Evolutionary conservation across 2,329 filamentous ascomycete species (phyloP).

Genomic region (Calonectria hongkongensis): DNA sequence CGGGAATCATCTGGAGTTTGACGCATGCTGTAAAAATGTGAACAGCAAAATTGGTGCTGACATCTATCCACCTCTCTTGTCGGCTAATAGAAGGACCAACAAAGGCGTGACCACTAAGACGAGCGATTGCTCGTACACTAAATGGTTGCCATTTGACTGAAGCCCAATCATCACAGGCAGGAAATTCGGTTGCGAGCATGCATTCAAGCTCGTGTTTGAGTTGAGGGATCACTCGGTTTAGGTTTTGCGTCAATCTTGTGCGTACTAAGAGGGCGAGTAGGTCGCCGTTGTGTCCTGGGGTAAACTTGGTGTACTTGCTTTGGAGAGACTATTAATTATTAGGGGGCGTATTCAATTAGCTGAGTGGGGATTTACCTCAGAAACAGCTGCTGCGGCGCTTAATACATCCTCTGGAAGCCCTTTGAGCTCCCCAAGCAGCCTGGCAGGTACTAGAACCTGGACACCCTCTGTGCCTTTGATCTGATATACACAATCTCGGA

Average conservation of each 20-base stretch:
- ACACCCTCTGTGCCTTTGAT: constrained; percentile 71
- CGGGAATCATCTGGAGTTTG: constrained; percentile 71
- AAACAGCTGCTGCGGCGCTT: constrained; percentile 69
- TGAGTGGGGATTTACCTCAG: constrained; percentile 60
- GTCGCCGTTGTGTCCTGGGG: constrained; percentile 67
- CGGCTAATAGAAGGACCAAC: constrained; percentile 71
- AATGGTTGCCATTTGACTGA: constrained; percentile 72
- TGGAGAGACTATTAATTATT: constrained; percentile 64
- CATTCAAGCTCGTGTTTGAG: constrained; percentile 69
- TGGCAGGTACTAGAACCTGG: constrained; percentile 68
- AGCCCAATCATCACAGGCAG: constrained; percentile 73
- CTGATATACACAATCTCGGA: constrained; percentile 69
- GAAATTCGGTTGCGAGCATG: constrained; percentile 68
- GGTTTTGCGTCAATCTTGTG: constrained; percentile 69
- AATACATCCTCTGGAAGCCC: constrained; percentile 68
- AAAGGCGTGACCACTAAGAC: constrained; percentile 72
- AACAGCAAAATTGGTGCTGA: constrained; percentile 70
- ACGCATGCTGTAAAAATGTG: constrained; percentile 69
- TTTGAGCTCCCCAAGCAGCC: constrained; percentile 67
- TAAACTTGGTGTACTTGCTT: constrained; percentile 71
- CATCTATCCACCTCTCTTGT: constrained; percentile 72
- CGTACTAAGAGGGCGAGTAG: constrained; percentile 66
- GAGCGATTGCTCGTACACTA: constrained; percentile 70
- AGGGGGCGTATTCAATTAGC: not conserved
- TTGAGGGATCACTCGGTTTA: constrained; percentile 66